A percentile compares a stretch with the other conserved stretches of the same genome.
Evolutionary conservation across 495 filamentous ascomycete species (phyloP).

Genomic region (Penicillium riverlandense): DNA sequence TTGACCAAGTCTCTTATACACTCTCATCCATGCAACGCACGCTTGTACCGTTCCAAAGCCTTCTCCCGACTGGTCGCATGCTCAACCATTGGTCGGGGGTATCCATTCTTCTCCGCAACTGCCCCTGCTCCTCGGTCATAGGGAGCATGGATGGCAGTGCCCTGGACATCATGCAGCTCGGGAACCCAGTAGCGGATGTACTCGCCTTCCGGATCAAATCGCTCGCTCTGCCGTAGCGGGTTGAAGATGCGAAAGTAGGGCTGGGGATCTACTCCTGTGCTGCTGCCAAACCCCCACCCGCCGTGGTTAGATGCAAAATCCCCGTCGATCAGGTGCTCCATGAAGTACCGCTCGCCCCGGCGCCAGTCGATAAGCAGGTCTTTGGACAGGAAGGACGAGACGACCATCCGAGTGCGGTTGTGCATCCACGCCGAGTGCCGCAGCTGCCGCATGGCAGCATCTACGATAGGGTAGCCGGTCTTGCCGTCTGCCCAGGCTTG

Average conservation of each 20-base stretch:
- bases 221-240: conserved; percentile 77
- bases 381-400: conserved; percentile 81
- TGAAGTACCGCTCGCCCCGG: conserved; percentile 82
- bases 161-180: conserved; percentile 51
- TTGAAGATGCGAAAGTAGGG: conserved; percentile 93
- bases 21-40: conserved; percentile 23
- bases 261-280: conserved; percentile 82
- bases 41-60: conserved; percentile 68
- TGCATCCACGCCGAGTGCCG: conserved; percentile 72
- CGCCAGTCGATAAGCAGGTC: conserved; percentile 88
- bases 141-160: conserved; percentile 69
- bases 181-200: conserved; percentile 57
- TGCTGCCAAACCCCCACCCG: conserved; percentile 81
- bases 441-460: conserved; percentile 88
- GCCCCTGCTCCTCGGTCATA: conserved; percentile 56
- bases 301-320: conserved; percentile 92
- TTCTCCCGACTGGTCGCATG: conserved; percentile 61
- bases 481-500: conserved; percentile 66
- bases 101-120: conserved; percentile 56
- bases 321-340: conserved; percentile 81
- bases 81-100: conserved; percentile 68
- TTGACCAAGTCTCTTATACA: no score
- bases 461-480: conserved; percentile 83
- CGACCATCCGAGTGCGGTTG: conserved; percentile 84
- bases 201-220: conserved; percentile 54